These are phyloP conservation scores for Aspergillus viridinutans DNA, from an alignment of 2,329 filamentous ascomycete genomes.

Conservation along the genomic window DNA sequence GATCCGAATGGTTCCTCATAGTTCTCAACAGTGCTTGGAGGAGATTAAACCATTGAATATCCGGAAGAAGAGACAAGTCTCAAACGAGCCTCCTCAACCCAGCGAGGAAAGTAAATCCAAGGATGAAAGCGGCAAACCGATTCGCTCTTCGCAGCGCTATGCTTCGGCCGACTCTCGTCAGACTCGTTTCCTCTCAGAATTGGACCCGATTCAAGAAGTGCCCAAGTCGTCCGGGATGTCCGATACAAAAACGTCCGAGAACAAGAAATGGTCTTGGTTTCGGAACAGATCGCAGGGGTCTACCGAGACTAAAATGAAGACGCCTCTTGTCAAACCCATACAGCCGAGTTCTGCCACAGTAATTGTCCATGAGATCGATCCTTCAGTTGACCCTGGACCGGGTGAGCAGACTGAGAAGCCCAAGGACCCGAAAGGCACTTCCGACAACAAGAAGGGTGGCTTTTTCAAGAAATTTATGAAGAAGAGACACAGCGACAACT, in stretches of 20 bases:
- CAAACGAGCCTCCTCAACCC: constrained; percentile 1
- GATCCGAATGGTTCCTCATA: constrained; percentile 55
- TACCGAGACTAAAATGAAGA: constrained; percentile 19
- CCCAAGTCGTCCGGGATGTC: constrained; percentile 30
- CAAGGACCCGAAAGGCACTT: constrained; percentile 6
- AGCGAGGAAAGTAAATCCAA: constrained; percentile 4
- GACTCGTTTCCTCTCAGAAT: constrained; percentile 24
- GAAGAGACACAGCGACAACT: constrained; percentile 40
- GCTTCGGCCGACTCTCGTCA: constrained; percentile 23
- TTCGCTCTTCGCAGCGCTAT: constrained; percentile 1
- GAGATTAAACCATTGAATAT: constrained; percentile 53
- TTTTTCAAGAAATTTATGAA: constrained; percentile 53
- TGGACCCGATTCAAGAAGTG: constrained; percentile 43
- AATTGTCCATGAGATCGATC: constrained; percentile 22
- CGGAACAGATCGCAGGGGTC: constrained; percentile 30
- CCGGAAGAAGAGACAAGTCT: constrained; percentile 39
- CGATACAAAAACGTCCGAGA: constrained; percentile 21
- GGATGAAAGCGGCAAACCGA: not conserved
- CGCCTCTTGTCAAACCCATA: constrained; percentile 19
- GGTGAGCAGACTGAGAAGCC: constrained; percentile 1
- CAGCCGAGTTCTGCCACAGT: constrained; percentile 24
- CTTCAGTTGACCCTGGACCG: constrained; percentile 7
- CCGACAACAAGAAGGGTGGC: constrained; percentile 37
- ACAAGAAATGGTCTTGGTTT: constrained; percentile 47
- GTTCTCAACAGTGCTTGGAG: constrained; percentile 43